Percentiles rank a stretch among this genome's conserved stretches.
These are phyloP conservation scores for Candida cerambycidarum DNA, from an alignment of 805 yeast species.

Conservation along the genomic window DNA sequence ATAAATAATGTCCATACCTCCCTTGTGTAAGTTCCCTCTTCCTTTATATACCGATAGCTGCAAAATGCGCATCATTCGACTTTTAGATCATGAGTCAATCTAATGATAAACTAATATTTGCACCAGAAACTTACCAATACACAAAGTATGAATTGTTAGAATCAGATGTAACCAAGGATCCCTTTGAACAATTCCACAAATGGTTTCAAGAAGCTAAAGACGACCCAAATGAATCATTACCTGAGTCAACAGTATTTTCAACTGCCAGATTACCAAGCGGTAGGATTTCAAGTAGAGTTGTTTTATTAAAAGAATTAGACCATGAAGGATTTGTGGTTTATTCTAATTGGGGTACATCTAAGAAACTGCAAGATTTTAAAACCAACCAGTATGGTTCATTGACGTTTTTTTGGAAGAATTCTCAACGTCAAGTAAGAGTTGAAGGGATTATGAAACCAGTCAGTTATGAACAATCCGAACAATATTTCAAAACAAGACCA, in stretches of 20 bases:
- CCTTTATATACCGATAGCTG: not conserved
- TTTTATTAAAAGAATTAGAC: conserved; percentile 88
- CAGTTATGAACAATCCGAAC: conserved; percentile 66
- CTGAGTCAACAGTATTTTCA: conserved; percentile 85
- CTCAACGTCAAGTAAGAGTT: conserved; percentile 90
- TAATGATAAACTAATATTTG: conserved; percentile 47
- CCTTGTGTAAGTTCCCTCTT: not conserved
- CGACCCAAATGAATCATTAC: conserved; percentile 53
- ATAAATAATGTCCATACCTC: not conserved
- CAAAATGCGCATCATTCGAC: not conserved
- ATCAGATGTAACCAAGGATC: conserved; percentile 53
- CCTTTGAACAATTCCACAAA: conserved; percentile 71
- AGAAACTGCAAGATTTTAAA: conserved; percentile 69
- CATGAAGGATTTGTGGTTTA: conserved; percentile 79
- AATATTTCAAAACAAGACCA: conserved; percentile 85
- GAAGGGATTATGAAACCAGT: conserved; percentile 83
- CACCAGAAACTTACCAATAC: conserved; percentile 88
- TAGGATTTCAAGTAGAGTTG: conserved; percentile 80
- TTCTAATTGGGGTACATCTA: conserved; percentile 89
- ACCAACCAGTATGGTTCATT: conserved; percentile 80
- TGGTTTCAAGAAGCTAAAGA: conserved; percentile 83
- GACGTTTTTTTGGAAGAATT: conserved; percentile 87
- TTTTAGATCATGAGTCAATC: conserved; percentile 15
- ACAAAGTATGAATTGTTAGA: conserved; percentile 62
- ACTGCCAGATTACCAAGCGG: conserved; percentile 90